Evolutionary conservation across 2,329 filamentous ascomycete genomes (phyloP), one percentile per base, ranked within the genome.

Genomic region (Trichoderma koningii): DNA sequence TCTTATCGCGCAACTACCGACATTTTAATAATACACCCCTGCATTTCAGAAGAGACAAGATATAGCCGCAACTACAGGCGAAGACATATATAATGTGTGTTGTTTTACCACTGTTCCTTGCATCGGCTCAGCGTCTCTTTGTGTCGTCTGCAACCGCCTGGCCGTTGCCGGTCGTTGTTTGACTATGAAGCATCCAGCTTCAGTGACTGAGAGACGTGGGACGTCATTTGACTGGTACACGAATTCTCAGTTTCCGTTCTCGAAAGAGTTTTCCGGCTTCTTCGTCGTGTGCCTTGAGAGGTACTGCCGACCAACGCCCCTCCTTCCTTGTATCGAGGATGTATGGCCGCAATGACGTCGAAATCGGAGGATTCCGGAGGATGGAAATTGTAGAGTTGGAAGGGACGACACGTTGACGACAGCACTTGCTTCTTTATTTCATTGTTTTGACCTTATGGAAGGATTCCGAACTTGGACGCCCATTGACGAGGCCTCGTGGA

Each of bases 21-120:
- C 51, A 4, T 4, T 38, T 51, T 56, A 63, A 62, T 55, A 50
- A 56, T 64, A 53, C 52, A 56, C 26, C 45, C 42, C 23, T 50
- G 30, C 41, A 48, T 51, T 48, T 50, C 28, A 9, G 9, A 41
- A 28, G 26, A 28, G 23, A 50, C 41, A 52, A 50, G 30, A 64
- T 64, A 50, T 56, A 56, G 47, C 61, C 61, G 52, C 61, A 55
- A 23, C 21, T 26, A 55, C 44, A 28, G 6, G 52, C 26, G 52
- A 30, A 38, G 44, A 56, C 52, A 64, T 52, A 38, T 38, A 64
- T 64, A 64, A 64, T 64, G 52, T 64, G 61, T 64, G 61, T 64
- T 64, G 61, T 64, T 51, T 50, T 56, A 48, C 61, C 61, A 56
- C 52, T 56, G 52, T 50, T 64, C 51, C 34, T 51, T 64, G 42